Evolutionary conservation across 805 yeast species (phyloP).

Genomic region (Suhomyces vadensis): DNA sequence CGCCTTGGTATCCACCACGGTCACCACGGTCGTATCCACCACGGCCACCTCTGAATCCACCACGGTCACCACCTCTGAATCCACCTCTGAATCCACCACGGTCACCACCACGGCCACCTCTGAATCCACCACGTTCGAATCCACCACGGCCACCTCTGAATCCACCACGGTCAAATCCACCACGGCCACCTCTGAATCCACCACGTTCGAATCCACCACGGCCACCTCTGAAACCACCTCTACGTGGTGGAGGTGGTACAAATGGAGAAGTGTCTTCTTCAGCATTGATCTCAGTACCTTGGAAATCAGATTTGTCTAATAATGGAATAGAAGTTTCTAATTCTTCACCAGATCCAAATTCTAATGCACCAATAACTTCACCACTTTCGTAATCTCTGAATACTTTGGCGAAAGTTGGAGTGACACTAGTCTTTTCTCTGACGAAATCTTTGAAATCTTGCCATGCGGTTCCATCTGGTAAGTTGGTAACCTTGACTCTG

Average conservation of each 20-base stretch:
- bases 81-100: slow-evolving; percentile 34
- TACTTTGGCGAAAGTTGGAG: slow-evolving; percentile 61
- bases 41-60: slow-evolving; percentile 38
- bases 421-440: slow-evolving; percentile 65
- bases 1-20: slow-evolving; percentile 38
- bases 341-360: slow-evolving; percentile 67
- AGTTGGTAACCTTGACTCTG: slow-evolving; percentile 66
- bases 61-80: slow-evolving; percentile 38
- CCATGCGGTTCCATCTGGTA: slow-evolving; percentile 81
- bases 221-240: slow-evolving; percentile 39
- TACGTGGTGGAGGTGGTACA: slow-evolving; percentile 51
- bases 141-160: slow-evolving; percentile 41
- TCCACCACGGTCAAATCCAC: slow-evolving; percentile 26
- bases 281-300: slow-evolving; percentile 67
- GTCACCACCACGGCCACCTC: slow-evolving; percentile 31
- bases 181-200: slow-evolving; percentile 35
- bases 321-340: slow-evolving; percentile 72
- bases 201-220: slow-evolving; percentile 46
- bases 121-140: slow-evolving; percentile 31
- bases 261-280: slow-evolving; percentile 76
- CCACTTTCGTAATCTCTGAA: slow-evolving; percentile 50
- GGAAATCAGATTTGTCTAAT: slow-evolving; percentile 69
- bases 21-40: slow-evolving; percentile 28
- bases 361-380: slow-evolving; percentile 52
- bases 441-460: slow-evolving; percentile 90